Evolutionary conservation across 2,329 filamentous ascomycete genomes (phyloP), one percentile per base, ranked within the genome.

Genomic region (Botrytis byssoidea): DNA sequence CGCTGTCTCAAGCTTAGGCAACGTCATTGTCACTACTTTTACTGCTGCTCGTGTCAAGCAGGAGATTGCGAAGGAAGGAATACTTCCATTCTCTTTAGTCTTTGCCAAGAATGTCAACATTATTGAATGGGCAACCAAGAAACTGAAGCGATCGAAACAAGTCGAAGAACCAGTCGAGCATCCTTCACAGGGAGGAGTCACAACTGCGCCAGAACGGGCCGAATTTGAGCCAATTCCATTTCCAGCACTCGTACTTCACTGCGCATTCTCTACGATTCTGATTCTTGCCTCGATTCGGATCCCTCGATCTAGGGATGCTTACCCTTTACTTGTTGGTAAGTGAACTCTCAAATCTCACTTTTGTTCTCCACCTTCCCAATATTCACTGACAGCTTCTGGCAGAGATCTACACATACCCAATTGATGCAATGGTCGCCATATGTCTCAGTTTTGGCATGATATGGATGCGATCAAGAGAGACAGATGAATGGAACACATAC

Each of bases 51-150:
- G 86, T 55, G 85, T 89, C 29, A 89, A 89, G 78, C 88, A 89
- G 77, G 88, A 90, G 77, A 88, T 90, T 61, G 88, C 88, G 12
- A 89, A 89, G 77, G 86, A 88, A 78, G 87, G 87, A 0, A 84
- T 88, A 70, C 80, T 88, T 3, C 87, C 87, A 0, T 73, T 35
- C 12, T 69, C 71, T 60, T 69, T 73, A 16, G 22, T 46, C 0
- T 86, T 81, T 71, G 83, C 85, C 5, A 82, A 83, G 51, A 85
- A 87, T 79, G 86, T 87, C 74, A 86, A 69, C 64, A 60, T 69
- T 14, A 73, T 61, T 10, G 42, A 73, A 69, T 61, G 84, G 25
- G 76, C 79, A 16, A 79, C 78, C 63, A 79, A 79, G 42, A 75
- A 76, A 70, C n/a, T 72, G 51, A 61, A 63, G 44, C 46, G 35